Conservation (phyloP, 2,329 filamentous ascomycete genomes). For the Sclerotinia minor region DNA sequence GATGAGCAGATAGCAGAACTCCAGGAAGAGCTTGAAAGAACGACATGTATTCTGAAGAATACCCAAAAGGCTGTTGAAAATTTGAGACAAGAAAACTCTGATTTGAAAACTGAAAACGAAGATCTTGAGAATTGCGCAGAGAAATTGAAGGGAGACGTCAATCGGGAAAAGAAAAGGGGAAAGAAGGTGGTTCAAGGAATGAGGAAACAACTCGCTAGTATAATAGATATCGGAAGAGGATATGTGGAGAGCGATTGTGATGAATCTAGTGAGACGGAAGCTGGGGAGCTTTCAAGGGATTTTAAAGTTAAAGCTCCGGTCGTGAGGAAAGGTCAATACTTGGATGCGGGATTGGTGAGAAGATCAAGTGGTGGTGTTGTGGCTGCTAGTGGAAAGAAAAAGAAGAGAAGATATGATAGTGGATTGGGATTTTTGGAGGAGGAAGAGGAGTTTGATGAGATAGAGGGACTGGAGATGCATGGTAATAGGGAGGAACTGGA, state of each 20-base stretch:
- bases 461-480: background rate
- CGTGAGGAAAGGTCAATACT: conserved; percentile 31
- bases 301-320: conserved; percentile 11
- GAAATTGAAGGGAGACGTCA: conserved; percentile 44
- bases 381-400: conserved; percentile 37
- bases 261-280: conserved; percentile 18
- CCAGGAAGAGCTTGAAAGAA: conserved; percentile 49
- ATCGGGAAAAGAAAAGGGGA: conserved; percentile 50
- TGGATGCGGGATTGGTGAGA: conserved; percentile 32
- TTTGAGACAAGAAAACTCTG: conserved; percentile 13
- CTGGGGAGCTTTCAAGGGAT: background rate
- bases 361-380: conserved; percentile 40
- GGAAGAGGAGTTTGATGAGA: conserved; percentile 44
- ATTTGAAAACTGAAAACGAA: conserved; percentile 34
- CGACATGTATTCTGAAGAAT: conserved; percentile 46
- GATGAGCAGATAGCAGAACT: conserved; percentile 54
- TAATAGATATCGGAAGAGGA: conserved; percentile 50
- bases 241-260: conserved; percentile 42
- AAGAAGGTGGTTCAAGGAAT: conserved; percentile 51
- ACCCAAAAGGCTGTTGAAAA: conserved; percentile 17
- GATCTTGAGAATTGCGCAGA: conserved; percentile 33
- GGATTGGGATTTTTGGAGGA: conserved; percentile 57
- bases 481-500: background rate
- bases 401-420: conserved; percentile 54
- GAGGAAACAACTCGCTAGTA: conserved; percentile 53